phyloP scores from a whole-genome alignment of 768 basidiomycete species.

The Suillus cothurnatus region DNA sequence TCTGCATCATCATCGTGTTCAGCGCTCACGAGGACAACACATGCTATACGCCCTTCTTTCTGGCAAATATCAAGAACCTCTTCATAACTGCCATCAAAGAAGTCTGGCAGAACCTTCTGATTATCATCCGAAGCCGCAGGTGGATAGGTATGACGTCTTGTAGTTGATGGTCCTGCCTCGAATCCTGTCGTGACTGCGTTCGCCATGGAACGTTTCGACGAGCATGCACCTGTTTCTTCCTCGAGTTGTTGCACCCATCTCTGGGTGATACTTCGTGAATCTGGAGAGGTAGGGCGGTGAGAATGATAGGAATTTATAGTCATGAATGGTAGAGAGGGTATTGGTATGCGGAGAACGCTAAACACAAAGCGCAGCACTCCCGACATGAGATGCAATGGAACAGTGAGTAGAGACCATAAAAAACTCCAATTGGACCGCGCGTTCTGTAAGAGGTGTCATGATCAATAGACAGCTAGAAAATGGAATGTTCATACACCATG shows the following conservation, averaged over 20 bases:
- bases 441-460: slow-evolving; percentile 15
- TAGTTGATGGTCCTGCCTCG: slow-evolving; percentile 47
- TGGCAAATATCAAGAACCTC: slow-evolving; percentile 71
- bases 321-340: slow-evolving; percentile 58
- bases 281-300: slow-evolving; percentile 35
- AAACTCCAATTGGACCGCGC: slow-evolving; percentile 35
- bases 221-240: slow-evolving; percentile 81
- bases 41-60: slow-evolving; percentile 71
- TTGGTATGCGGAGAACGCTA: slow-evolving; percentile 64
- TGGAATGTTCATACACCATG: slow-evolving; percentile 18
- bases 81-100: slow-evolving; percentile 81
- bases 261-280: slow-evolving; percentile 61
- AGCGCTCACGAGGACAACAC: slow-evolving; percentile 80
- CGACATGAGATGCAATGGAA: slow-evolving; percentile 63
- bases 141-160: slow-evolving; percentile 34
- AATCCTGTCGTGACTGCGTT: slow-evolving; percentile 40
- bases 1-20: slow-evolving; percentile 89
- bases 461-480: slow-evolving; percentile 16
- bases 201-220: slow-evolving; percentile 46
- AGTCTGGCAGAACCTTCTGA: slow-evolving; percentile 71
- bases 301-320: slow-evolving; percentile 49
- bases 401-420: slow-evolving; percentile 51
- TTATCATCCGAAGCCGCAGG: slow-evolving; percentile 35
- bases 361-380: slow-evolving; percentile 67
- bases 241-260: slow-evolving; percentile 81